These are phyloP conservation scores for Mycena amicta DNA, from an alignment of 768 basidiomycete species.

Conservation along the genomic window DNA sequence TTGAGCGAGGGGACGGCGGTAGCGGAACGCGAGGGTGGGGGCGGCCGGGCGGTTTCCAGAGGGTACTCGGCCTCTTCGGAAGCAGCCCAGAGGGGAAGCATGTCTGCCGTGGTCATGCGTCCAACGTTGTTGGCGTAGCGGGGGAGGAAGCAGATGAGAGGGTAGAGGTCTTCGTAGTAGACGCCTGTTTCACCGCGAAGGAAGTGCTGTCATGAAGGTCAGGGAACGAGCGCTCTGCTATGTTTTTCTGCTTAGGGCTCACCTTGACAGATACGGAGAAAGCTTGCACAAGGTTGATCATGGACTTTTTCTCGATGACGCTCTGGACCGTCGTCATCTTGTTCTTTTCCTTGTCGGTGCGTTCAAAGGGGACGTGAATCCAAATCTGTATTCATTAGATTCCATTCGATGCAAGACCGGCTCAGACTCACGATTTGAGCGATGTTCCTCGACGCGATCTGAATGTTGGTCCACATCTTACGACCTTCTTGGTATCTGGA, in stretches of 20 bases:
- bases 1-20: conserved; percentile 1
- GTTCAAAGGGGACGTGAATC: conserved; percentile 54
- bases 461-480: conserved; percentile 71
- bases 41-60: conserved; percentile 11
- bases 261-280: conserved; percentile 72
- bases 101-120: conserved; percentile 38
- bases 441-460: conserved; percentile 51
- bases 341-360: conserved; percentile 35
- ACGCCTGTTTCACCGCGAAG: conserved; percentile 70
- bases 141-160: conserved; percentile 69
- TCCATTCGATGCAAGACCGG: too few relatives aligned
- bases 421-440: conserved; percentile 52
- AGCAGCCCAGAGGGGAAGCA: conserved; percentile 60
- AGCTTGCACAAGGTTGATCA: conserved; percentile 75
- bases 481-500: conserved; percentile 67
- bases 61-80: conserved; percentile 38
- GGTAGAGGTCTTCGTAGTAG: conserved; percentile 76
- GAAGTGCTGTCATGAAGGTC: conserved; percentile 46
- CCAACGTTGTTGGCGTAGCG: conserved; percentile 46
- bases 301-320: conserved; percentile 73
- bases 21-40: conserved; percentile 13
- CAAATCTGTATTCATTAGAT: conserved; percentile 43
- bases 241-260: too few relatives aligned
- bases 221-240: too few relatives aligned
- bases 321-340: conserved; percentile 40